Conservation (phyloP, 2,329 filamentous ascomycete genomes). For the Ophiostoma triangulosporum region DNA sequence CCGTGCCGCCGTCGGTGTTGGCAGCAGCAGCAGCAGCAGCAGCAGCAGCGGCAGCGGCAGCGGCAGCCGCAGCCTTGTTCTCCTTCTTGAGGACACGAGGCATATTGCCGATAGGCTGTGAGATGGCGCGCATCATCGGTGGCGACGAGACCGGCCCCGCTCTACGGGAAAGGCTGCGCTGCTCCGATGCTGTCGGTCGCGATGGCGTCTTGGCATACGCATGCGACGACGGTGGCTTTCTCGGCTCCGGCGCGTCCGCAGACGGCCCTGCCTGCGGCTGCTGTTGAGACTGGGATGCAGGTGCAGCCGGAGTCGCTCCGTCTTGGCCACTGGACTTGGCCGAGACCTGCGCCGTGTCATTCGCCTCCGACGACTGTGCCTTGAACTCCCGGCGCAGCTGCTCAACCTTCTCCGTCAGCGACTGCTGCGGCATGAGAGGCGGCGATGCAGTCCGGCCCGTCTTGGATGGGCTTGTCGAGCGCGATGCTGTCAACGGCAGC, state of each 20-base stretch:
- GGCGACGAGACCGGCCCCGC: constrained; percentile 33
- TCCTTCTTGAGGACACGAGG: constrained; percentile 30
- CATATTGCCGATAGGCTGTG: constrained; percentile 35
- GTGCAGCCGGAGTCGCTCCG: not conserved
- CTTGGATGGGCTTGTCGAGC: constrained; percentile 1
- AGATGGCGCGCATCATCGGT: constrained; percentile 39
- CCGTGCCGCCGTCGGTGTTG: not conserved
- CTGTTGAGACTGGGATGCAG: constrained; percentile 5
- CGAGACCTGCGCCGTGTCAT: not conserved
- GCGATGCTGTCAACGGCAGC: not conserved
- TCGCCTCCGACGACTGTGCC: constrained; percentile 21
- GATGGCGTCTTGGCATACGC: not conserved
- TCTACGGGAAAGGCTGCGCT: constrained; percentile 25
- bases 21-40: not conserved
- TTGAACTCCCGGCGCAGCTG: constrained; percentile 38
- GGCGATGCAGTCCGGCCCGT: not conserved
- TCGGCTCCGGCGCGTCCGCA: not conserved
- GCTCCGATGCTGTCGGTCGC: constrained; percentile 1
- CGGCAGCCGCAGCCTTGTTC: constrained; percentile 21
- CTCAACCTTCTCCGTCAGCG: constrained; percentile 33
- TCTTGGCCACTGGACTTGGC: not conserved
- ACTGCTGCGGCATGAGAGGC: constrained; percentile 5
- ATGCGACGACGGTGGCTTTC: not conserved
- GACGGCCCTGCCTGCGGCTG: not conserved
- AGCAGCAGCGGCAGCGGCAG: not conserved